Evolutionary conservation across 1,284 basidiomycete genomes (phyloP), one percentile per base, ranked within the genome.

Genomic region (Dichomitus squalens): DNA sequence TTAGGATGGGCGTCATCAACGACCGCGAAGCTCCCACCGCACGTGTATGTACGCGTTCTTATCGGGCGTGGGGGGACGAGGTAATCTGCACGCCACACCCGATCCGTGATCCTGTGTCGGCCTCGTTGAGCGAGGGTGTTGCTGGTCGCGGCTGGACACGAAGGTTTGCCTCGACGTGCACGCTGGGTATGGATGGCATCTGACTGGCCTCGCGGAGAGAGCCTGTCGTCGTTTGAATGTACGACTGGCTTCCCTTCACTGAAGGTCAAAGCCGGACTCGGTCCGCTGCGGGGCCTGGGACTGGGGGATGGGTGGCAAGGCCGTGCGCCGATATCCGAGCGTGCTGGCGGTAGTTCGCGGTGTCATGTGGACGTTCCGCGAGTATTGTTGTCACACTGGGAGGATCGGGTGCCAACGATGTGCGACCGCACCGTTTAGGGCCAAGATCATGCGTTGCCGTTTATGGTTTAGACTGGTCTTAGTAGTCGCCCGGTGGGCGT

Each of bases 81-180:
- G 58, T 58, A 60, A 63, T 63, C 61, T 63, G 53, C 56, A 58
- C 60, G 58, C 52, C 61, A 50, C 58, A 34, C 61, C 61, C 61
- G 61, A 63, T 63, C 61, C 54, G 51, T 39, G 34, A 34, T 51
- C 41, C 35, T 38, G 49, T 51, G 35, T 49, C 49, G 8, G 60
- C 54, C 60, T 55, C 57, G 60, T 59, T 55, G 57, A 53, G 40
- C 41, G 46, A 31, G 55, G 48, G 9, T 16, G 48, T 25, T n/a
- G n/a, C n/a, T n/a, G 40, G 33, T 23, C 54, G 53, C 53, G 49
- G 35, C 48, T 33, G 39, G 38, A 52, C 29, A 35, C 54, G 58
- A 60, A 60, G 58, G 51, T 56, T 60, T 60, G 41, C 41, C 25
- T 6, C 35, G 47, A 34, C 40, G 41, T 56, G 58, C 51, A 23